Conservation (phyloP, 768 basidiomycete genomes). For the Russula olivacea region DNA sequence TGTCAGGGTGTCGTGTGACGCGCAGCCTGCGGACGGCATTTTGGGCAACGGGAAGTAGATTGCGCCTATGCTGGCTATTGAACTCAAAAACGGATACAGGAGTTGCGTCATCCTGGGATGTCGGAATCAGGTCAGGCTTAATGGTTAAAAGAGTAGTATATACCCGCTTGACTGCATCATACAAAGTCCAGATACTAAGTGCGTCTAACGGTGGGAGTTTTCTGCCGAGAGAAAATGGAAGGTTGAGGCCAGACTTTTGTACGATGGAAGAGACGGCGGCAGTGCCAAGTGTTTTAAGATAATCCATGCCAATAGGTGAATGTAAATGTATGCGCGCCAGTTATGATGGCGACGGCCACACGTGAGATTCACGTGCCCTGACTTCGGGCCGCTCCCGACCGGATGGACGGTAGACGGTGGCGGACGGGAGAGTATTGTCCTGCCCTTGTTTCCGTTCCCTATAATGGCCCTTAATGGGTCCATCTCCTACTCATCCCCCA, state of each 20-base stretch:
- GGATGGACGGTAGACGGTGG: not conserved
- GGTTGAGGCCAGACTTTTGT: constrained; percentile 84
- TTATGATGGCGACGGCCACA: not conserved
- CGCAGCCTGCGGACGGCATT: constrained; percentile 89
- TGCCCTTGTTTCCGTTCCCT: not conserved
- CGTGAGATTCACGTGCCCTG: not conserved
- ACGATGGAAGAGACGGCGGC: constrained; percentile 88
- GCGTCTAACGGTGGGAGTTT: constrained; percentile 62
- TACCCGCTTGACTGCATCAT: constrained; percentile 87
- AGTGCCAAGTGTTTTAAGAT: constrained; percentile 73
- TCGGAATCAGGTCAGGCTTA: constrained; percentile 23
- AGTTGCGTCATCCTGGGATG: constrained; percentile 83
- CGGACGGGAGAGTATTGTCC: not conserved
- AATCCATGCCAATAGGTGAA: constrained; percentile 54
- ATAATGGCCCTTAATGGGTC: constrained; percentile 22
- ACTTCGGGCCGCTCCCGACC: not conserved
- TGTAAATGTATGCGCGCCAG: not conserved
- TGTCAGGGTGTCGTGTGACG: constrained; percentile 90
- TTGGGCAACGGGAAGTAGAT: constrained; percentile 68
- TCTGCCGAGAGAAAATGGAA: constrained; percentile 79
- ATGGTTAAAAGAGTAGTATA: constrained; percentile 21
- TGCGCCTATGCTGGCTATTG: constrained; percentile 60
- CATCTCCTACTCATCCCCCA: constrained; percentile 14
- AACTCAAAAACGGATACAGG: constrained; percentile 90
- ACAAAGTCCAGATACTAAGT: constrained; percentile 75